Evolutionary conservation across 345 rosid species (phyloP).

Genomic region (Brassica rapa): DNA sequence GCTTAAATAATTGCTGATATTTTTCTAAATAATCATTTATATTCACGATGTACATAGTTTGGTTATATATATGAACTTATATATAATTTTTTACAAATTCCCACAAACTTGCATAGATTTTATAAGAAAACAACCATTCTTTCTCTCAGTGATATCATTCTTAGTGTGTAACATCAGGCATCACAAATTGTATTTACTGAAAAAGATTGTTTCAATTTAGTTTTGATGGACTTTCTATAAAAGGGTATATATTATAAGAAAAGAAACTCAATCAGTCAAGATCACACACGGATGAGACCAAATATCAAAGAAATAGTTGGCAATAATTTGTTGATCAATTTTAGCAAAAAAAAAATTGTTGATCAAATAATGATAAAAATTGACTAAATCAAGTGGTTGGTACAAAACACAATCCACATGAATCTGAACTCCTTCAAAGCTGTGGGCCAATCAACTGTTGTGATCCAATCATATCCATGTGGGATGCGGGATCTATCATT

Average conservation of each 20-base stretch:
- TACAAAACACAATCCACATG: conserved; percentile 44
- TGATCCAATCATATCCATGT: conserved; percentile 47
- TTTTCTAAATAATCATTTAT: background rate
- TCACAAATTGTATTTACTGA: background rate
- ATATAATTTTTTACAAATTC: background rate
- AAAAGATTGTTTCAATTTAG: background rate
- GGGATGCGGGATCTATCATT: conserved; percentile 40
- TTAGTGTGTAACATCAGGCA: background rate
- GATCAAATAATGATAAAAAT: conserved; percentile 2
- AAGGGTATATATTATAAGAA: background rate
- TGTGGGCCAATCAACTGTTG: conserved; percentile 38
- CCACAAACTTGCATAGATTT: background rate
- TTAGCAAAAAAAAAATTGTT: background rate
- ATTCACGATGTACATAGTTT: background rate
- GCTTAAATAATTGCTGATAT: background rate
- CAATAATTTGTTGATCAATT: conserved; percentile 1
- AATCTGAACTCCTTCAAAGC: conserved; percentile 36
- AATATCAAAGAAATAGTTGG: conserved; percentile 29
- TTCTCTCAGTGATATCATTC: background rate
- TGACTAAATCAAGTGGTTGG: conserved; percentile 35
- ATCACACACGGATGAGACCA: conserved; percentile 35
- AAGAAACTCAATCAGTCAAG: conserved; percentile 17
- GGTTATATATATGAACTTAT: background rate
- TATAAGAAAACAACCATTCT: background rate
- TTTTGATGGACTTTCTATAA: background rate